Evolutionary conservation across 345 rosid genomes (phyloP), one percentile per base, ranked within the genome.

Genomic region (Camelina neglecta): DNA sequence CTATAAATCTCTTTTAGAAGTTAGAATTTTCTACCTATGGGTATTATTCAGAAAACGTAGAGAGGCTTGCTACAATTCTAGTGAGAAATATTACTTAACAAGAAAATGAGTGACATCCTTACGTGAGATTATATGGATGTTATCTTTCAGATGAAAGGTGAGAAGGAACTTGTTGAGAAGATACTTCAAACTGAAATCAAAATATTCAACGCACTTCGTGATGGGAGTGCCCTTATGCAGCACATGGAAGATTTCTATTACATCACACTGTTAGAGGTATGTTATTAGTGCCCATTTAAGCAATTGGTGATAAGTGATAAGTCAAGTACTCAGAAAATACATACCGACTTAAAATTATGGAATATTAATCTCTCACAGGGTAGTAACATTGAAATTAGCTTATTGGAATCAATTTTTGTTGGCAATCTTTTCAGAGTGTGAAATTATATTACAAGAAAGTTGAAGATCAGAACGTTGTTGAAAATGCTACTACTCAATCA

Each of bases 231-330:
- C 15, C 90, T 94, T 39, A 92, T 90, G 97, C 98, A 94, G 79
- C 98, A 92, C 76, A 94, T 94, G 97, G 98, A 94, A 76, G 97
- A 92, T 82, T 94, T 94, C 81, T 94, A 94, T 79, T 94, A 94
- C 83, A 79, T 94, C 84, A 78, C 95, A 44, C 76, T 94, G 56
- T 86, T 94, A 47, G 98, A 90, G 97, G 98, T 94, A 89, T 55
- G 64, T 16, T 65, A 29, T 64, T 16, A 56, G 18, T 49, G 6
- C 48, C 42, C 55, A 60, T 48, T 18, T 51, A 31, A 26, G 20
- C 21, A 51, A 39, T 2, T 38, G 6, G 31, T 63, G 18, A n/a
- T 21, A 15, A 71, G 1, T 71, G 20, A 31, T 62, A 69, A 35
- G 59, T 54, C 18, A 24, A 7, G 12, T 63, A 48, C 51, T 57